Conservation (phyloP, 1,139 yeast species). For the Hyphopichia burtonii region DNA sequence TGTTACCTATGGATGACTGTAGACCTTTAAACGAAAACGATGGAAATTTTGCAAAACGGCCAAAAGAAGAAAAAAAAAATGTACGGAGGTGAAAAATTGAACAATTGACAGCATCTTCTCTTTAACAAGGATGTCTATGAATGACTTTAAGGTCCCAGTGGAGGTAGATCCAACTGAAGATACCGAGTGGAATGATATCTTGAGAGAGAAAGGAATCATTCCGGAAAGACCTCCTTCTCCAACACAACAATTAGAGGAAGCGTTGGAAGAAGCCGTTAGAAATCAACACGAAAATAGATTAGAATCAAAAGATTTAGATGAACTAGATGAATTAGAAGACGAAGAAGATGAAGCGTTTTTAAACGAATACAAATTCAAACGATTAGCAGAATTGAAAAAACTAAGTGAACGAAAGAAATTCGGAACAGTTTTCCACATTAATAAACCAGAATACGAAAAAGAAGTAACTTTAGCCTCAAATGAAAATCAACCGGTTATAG, state of each 20-base stretch:
- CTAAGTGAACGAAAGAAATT: constrained; percentile 62
- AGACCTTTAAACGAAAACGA: background rate
- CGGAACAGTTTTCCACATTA: constrained; percentile 74
- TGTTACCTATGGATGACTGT: background rate
- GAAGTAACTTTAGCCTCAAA: constrained; percentile 82
- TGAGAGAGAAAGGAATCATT: constrained; percentile 84
- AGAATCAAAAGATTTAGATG: constrained; percentile 74
- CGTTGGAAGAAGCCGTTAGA: constrained; percentile 76
- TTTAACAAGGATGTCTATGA: constrained; percentile 16
- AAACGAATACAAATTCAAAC: constrained; percentile 67
- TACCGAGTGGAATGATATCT: constrained; percentile 97
- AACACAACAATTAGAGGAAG: constrained; percentile 80
- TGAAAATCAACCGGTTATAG: constrained; percentile 55
- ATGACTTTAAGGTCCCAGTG: constrained; percentile 57
- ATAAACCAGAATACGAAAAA: constrained; percentile 81
- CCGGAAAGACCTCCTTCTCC: constrained; percentile 94
- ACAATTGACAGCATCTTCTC: too few relatives aligned
- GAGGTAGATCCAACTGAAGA: constrained; percentile 95
- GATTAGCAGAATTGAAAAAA: constrained; percentile 70
- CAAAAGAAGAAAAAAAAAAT: too few relatives aligned
- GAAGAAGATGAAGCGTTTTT: constrained; percentile 77
- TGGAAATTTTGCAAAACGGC: too few relatives aligned
- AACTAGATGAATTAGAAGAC: constrained; percentile 78
- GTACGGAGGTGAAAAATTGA: too few relatives aligned
- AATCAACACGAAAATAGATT: constrained; percentile 74